Evolutionary conservation across 345 rosid species (phyloP).

Genomic region (Excoecaria agallocha): DNA sequence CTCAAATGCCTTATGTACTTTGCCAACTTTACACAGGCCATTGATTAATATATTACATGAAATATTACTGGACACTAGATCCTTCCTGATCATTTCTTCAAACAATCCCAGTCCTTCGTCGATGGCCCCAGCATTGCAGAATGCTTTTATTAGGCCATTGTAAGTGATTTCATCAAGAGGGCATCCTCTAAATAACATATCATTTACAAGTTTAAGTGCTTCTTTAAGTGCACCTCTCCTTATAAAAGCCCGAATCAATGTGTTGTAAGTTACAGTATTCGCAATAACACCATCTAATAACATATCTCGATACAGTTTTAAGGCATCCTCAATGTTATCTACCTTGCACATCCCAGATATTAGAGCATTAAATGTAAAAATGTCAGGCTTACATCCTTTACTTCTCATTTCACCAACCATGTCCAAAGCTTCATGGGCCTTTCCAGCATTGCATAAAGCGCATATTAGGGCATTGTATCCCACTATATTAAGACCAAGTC

Average conservation of each 20-base stretch:
- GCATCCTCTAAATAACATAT: slow-evolving; percentile 77
- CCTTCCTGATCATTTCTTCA: slow-evolving; percentile 72
- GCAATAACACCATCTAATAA: slow-evolving; percentile 74
- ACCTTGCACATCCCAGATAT: slow-evolving; percentile 70
- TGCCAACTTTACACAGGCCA: slow-evolving; percentile 61
- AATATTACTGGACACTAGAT: slow-evolving; percentile 48
- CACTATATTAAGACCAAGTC: slow-evolving; percentile 60
- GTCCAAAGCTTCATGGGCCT: slow-evolving; percentile 50
- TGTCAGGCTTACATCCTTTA: slow-evolving; percentile 78
- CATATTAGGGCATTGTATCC: slow-evolving; percentile 68
- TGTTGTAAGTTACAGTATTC: slow-evolving; percentile 78
- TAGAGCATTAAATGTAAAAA: slow-evolving; percentile 69
- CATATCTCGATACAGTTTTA: slow-evolving; percentile 61
- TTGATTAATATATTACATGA: slow-evolving; percentile 76
- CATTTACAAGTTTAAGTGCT: slow-evolving; percentile 69
- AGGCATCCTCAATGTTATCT: slow-evolving; percentile 52
- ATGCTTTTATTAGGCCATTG: slow-evolving; percentile 64
- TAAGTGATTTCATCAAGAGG: slow-evolving; percentile 69
- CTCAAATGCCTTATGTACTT: slow-evolving; percentile 61
- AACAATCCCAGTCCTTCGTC: slow-evolving; percentile 67
- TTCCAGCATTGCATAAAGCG: slow-evolving; percentile 57
- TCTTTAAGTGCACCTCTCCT: slow-evolving; percentile 60
- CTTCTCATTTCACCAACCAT: slow-evolving; percentile 60
- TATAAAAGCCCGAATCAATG: slow-evolving; percentile 54
- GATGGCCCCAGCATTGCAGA: slow-evolving; percentile 61